Evolutionary conservation across 192 early-diverging fungal genomes (phyloP).

Genomic region (Coemansia sp.): DNA sequence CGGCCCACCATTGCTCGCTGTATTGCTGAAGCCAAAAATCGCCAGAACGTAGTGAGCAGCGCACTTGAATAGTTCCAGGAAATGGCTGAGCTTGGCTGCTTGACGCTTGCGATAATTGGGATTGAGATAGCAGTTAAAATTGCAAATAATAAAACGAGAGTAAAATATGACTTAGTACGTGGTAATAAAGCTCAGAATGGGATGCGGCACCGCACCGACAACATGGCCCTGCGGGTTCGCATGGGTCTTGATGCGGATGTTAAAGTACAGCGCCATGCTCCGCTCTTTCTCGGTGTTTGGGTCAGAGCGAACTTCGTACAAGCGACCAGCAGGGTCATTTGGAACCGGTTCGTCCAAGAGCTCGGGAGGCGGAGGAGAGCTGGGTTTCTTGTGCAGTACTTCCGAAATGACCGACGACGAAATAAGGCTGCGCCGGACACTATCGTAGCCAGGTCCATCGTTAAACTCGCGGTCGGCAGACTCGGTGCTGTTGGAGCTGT

Average conservation of each 20-base stretch:
- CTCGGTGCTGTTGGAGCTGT: slow-evolving; percentile 30
- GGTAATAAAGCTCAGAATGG: slow-evolving; percentile 48
- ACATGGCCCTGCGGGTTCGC: slow-evolving; percentile 25
- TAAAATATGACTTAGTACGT: slow-evolving; percentile 19
- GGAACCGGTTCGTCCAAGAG: slow-evolving; percentile 48
- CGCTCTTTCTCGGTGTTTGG: slow-evolving; percentile 25
- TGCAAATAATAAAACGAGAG: slow-evolving; percentile 1
- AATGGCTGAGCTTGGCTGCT: too few species aligned
- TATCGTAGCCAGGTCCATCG: slow-evolving; percentile 29
- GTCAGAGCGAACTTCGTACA: slow-evolving; percentile 46
- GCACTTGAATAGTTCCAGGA: neutral
- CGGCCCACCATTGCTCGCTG: slow-evolving; percentile 30
- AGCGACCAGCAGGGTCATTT: slow-evolving; percentile 43
- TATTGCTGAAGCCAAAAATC: slow-evolving; percentile 16
- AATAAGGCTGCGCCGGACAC: slow-evolving; percentile 40
- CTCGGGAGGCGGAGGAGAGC: slow-evolving; percentile 31
- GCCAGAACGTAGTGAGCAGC: slow-evolving; percentile 14
- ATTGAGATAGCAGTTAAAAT: neutral
- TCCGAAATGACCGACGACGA: slow-evolving; percentile 36
- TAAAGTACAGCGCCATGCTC: slow-evolving; percentile 46
- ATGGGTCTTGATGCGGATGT: slow-evolving; percentile 39
- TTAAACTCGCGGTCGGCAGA: slow-evolving; percentile 19
- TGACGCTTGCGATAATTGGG: neutral
- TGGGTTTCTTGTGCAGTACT: slow-evolving; percentile 34
- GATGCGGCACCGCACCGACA: slow-evolving; percentile 31